Base-by-base conservation (phyloP, 108 stramenopile genomes). In the Cylindrotheca closterium region DNA sequence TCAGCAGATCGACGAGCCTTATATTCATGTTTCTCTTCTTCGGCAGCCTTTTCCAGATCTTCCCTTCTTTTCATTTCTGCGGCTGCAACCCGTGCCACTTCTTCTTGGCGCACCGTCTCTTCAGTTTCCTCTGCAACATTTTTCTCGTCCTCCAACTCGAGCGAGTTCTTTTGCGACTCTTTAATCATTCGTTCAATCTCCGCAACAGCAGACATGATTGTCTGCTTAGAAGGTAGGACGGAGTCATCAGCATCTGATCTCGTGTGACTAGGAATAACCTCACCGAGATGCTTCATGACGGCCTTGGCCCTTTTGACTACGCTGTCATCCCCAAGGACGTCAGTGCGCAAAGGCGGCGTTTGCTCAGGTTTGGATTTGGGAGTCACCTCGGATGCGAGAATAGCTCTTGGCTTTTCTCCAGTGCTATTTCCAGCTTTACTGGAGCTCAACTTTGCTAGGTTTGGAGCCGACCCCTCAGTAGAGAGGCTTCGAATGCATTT, bases 221-320 rank as follows among this genome's bases (percentile, higher is more conserved):
- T 37, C n/a, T 58, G 67, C 33, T 81, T 81, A 18, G 62, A 47
- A 2, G 79, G 79, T 12, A 81, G 47, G 30, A 73, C 34, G 0
- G 60, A 60, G 2, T 28, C 51, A 47, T 37, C 48, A 19, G 48
- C 63, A 21, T 51, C 56, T 10, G 37, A 22, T 28, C 26, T 32
- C 1, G 24, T 50, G 23, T 51, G 46, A 22, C 30, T 64, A 8
- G 63, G 30, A 19, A 70, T 37, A 23, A 73, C 58, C 25, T 79
- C 78, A 29, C 30, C 37, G 15, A 79, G 34, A 55, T 67, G 51
- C 30, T 23, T 30, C 0, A 79, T 48, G 2, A 57, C 72, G 1
- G 45, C 60, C 51, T 79, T 67, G 21, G 78, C 78, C 23, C 68
- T 63, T 12, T 73, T 52, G 7, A 69, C 65, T 19, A 47, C 52